These are phyloP conservation scores for Ogataea allantospora DNA, from an alignment of 805 yeast genomes.

Conservation along the genomic window DNA sequence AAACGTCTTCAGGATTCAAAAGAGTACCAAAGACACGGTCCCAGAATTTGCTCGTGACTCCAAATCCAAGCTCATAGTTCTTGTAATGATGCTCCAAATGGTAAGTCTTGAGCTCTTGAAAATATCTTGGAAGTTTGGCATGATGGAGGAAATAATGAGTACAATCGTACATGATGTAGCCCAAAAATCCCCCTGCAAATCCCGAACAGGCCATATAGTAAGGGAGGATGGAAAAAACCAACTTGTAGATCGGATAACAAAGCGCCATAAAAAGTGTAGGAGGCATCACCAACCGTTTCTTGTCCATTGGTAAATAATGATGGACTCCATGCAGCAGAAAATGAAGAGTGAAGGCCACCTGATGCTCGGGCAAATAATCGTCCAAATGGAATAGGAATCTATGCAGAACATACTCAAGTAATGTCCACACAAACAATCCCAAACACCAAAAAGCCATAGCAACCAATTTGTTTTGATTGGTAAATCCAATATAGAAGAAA, in stretches of 20 bases:
- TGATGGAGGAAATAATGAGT: conserved; percentile 96
- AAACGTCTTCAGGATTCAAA: conserved; percentile 48
- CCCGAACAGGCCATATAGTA: conserved; percentile 84
- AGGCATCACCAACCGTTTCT: conserved; percentile 90
- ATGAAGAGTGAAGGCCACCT: conserved; percentile 72
- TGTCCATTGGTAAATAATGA: conserved; percentile 97
- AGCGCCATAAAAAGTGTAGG: conserved; percentile 77
- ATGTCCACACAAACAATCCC: conserved; percentile 93
- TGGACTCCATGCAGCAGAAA: conserved; percentile 94
- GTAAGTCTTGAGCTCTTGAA: conserved; percentile 79
- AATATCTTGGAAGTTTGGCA: conserved; percentile 68
- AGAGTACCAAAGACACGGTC: conserved; percentile 87
- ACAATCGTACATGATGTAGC: conserved; percentile 87
- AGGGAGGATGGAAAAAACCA: conserved; percentile 77
- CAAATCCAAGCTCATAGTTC: conserved; percentile 94
- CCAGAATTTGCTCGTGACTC: conserved; percentile 94
- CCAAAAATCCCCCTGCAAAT: conserved; percentile 94
- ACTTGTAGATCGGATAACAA: conserved; percentile 74
- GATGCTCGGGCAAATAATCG: conserved; percentile 77
- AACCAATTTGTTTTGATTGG: conserved; percentile 42
- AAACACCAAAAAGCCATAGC: conserved; percentile 61
- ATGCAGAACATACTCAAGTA: conserved; percentile 84
- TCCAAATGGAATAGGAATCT: conserved; percentile 94
- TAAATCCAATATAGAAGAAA: conserved; percentile 58
- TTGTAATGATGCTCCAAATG: conserved; percentile 98